Evolutionary conservation across 495 filamentous ascomycete genomes (phyloP).

Genomic region (Podospora bellae-mahoneyi): DNA sequence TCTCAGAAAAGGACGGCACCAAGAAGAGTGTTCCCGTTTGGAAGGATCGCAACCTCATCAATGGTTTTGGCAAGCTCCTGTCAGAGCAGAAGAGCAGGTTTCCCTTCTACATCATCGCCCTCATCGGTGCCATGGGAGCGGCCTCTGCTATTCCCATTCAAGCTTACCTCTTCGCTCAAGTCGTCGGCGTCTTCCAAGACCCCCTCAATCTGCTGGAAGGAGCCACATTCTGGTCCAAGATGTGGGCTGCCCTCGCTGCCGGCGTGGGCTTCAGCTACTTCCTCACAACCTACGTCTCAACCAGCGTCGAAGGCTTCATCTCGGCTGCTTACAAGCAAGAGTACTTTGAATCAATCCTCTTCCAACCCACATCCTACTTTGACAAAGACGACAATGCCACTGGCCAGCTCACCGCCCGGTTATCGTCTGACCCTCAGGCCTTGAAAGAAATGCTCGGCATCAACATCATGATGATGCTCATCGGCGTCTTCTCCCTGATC

Average conservation of each 20-base stretch:
- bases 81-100: slow-evolving; percentile 42
- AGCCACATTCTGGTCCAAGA: slow-evolving; percentile 47
- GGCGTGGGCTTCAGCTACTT: slow-evolving; percentile 41
- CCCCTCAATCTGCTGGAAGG: slow-evolving; percentile 26
- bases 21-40: slow-evolving; percentile 25
- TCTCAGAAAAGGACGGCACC: slow-evolving; percentile 28
- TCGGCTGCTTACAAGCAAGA: slow-evolving; percentile 53
- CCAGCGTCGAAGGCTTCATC: slow-evolving; percentile 40
- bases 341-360: slow-evolving; percentile 55
- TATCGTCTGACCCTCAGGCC: slow-evolving; percentile 57
- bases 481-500: slow-evolving; percentile 48
- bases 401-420: slow-evolving; percentile 57
- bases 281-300: slow-evolving; percentile 34
- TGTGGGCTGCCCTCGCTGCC: slow-evolving; percentile 47
- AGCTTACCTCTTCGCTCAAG: slow-evolving; percentile 45
- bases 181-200: slow-evolving; percentile 40
- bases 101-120: slow-evolving; percentile 35
- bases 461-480: slow-evolving; percentile 53
- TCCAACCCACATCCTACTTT: slow-evolving; percentile 60
- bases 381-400: slow-evolving; percentile 60
- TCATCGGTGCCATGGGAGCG: slow-evolving; percentile 39
- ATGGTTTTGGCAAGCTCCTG: slow-evolving; percentile 48
- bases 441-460: slow-evolving; percentile 60
- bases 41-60: slow-evolving; percentile 39
- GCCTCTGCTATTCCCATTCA: slow-evolving; percentile 40